These are phyloP conservation scores for Pleurotus platypus DNA, from an alignment of 768 basidiomycete genomes.

Conservation along the genomic window DNA sequence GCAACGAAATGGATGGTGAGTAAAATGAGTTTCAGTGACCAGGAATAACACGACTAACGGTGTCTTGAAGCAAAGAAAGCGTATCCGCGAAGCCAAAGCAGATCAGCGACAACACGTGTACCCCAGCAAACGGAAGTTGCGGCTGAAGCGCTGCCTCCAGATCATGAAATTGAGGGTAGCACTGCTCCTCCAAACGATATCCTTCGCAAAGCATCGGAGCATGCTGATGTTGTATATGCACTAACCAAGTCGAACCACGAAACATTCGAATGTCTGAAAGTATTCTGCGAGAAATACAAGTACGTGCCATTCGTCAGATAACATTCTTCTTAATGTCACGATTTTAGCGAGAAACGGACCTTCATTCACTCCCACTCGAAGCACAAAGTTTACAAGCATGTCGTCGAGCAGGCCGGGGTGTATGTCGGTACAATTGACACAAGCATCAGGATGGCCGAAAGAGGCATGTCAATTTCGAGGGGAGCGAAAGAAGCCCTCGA, in stretches of 20 bases:
- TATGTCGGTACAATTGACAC: not conserved
- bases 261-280: constrained; percentile 3
- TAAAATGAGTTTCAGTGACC: too few relatives aligned
- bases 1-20: too few relatives aligned
- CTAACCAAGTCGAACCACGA: constrained; percentile 2
- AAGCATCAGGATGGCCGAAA: not conserved
- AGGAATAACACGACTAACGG: too few relatives aligned
- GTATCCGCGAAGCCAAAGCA: too few relatives aligned
- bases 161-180: too few relatives aligned
- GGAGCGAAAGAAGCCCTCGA: not conserved
- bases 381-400: not conserved
- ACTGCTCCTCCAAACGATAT: not conserved
- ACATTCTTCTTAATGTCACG: not conserved
- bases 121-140: too few relatives aligned
- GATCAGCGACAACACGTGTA: too few relatives aligned
- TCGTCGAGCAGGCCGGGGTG: not conserved
- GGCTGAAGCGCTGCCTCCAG: too few relatives aligned
- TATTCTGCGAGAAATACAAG: constrained; percentile 6
- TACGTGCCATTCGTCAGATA: not conserved
- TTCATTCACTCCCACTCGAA: not conserved
- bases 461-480: constrained; percentile 1
- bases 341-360: not conserved
- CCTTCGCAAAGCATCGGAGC: not conserved
- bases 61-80: too few relatives aligned
- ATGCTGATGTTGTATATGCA: not conserved